These are phyloP conservation scores for Camelina laxa DNA, from an alignment of 345 rosid genomes.

Conservation along the genomic window DNA sequence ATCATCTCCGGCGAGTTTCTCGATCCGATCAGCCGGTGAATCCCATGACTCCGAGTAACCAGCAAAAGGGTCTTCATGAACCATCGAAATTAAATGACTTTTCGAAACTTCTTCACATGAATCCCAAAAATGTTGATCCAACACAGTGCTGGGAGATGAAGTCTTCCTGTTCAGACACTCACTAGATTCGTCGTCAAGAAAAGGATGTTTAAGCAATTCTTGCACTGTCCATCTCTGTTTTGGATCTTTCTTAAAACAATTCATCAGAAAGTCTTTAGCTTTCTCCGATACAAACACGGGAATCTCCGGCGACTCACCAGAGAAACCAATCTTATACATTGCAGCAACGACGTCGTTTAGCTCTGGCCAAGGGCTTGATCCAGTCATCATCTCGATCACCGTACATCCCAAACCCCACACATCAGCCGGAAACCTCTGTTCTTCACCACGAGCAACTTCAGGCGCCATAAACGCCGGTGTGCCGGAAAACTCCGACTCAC, in stretches of 20 bases:
- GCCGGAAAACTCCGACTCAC: slow-evolving; percentile 54
- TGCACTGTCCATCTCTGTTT: slow-evolving; percentile 64
- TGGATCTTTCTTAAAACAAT: slow-evolving; percentile 62
- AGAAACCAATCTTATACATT: slow-evolving; percentile 74
- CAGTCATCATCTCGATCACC: slow-evolving; percentile 75
- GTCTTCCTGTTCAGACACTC: not conserved
- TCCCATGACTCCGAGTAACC: slow-evolving; percentile 13
- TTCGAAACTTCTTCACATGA: slow-evolving; percentile 45
- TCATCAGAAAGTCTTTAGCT: slow-evolving; percentile 63
- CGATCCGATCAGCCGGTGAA: slow-evolving; percentile 52
- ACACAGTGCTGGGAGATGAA: slow-evolving; percentile 67
- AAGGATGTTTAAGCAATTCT: slow-evolving; percentile 72
- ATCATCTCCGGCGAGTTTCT: slow-evolving; percentile 43
- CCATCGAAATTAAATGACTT: slow-evolving; percentile 38
- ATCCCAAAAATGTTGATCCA: slow-evolving; percentile 80
- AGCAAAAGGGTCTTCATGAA: slow-evolving; percentile 30
- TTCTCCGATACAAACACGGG: slow-evolving; percentile 62
- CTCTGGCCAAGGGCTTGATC: slow-evolving; percentile 72
- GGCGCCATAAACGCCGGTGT: slow-evolving; percentile 94
- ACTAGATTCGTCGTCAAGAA: slow-evolving; percentile 44
- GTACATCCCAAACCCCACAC: slow-evolving; percentile 90
- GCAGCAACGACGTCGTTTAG: slow-evolving; percentile 61
- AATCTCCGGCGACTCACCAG: slow-evolving; percentile 62
- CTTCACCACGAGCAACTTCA: slow-evolving; percentile 88
- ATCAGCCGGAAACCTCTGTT: slow-evolving; percentile 75